Evolutionary conservation across 306 rosid genomes (phyloP), one percentile per base, ranked within the genome.

Genomic region (Trifolium repens): DNA sequence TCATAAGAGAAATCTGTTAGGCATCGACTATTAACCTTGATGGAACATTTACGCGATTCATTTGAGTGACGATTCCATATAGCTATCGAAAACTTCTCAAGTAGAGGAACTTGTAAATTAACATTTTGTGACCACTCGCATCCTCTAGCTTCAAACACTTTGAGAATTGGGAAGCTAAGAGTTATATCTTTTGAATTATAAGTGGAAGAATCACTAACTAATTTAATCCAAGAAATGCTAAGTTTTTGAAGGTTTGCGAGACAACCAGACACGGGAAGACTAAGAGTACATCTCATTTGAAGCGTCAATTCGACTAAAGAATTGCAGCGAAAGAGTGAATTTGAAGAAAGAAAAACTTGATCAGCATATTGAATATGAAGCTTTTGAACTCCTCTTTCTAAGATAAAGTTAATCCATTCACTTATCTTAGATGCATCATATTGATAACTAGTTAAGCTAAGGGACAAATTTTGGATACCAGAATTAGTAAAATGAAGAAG

Each of bases 101-200:
- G 83, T 14, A 73, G 26, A 22, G 88, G 88, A 17, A 64, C 83
- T 59, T 77, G 35, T 47, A 84, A 57, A 2, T 9, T 69, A 63
- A 84, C 57, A 3, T 78, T 60, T 43, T 84, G 78, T 59, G 14
- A 65, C 85, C 83, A 84, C 44, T 81, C 83, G 65, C 88, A 84
- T 4, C 78, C 78, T 80, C 83, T 84, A 42, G 85, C 75, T 74
- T 80, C 88, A 74, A 84, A 75, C 26, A 73, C 83, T 84, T 74
- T 73, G 27, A 84, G 88, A 22, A 57, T 2, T 2, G 88, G 88
- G 47, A 83, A 83, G 46, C 68, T 80, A 54, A 84, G 78, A 46
- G 43, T 22, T 40, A 73, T 7, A 57, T 80, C 72, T 47, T 80
- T 10, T n/a, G 85, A 77, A 50, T 1, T 12, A 47, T 27, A 27